phyloP scores from a whole-genome alignment of 139 green algal species.

The Astrephomene gubernaculifera region DNA sequence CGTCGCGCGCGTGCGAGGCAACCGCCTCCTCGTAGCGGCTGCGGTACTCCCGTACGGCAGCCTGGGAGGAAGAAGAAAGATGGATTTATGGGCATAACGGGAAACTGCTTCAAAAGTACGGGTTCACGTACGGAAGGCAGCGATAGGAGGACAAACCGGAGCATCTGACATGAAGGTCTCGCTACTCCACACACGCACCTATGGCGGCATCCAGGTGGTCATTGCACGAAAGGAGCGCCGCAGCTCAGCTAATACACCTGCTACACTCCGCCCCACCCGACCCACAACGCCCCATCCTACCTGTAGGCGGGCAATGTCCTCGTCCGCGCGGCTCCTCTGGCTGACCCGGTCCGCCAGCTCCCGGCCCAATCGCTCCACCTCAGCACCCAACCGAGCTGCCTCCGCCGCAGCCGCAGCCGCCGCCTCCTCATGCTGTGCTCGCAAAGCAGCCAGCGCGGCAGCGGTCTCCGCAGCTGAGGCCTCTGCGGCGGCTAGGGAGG shows the following conservation, averaged over 20 bases:
- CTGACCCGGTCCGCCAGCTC: constrained; percentile 30
- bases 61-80: background rate
- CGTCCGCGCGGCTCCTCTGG: constrained; percentile 29
- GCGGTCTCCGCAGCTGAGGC: background rate
- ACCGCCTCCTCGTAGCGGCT: constrained; percentile 53
- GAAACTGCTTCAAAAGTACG: too few species aligned
- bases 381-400: background rate
- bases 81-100: too few species aligned
- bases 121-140: too few species aligned
- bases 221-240: too few species aligned
- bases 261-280: background rate
- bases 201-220: too few species aligned
- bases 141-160: too few species aligned
- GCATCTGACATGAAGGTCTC: too few species aligned
- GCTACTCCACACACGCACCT: too few species aligned
- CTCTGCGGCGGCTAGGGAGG: constrained; percentile 12
- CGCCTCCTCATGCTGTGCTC: background rate
- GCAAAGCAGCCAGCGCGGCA: constrained; percentile 2
- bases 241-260: background rate
- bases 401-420: constrained; percentile 5
- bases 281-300: background rate
- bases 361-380: background rate
- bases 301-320: constrained; percentile 39
- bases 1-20: constrained; percentile 48
- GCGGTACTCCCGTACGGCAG: constrained; percentile 49